A percentile compares a stretch with the other conserved stretches of the same genome.
Conservation (phyloP, 2,329 filamentous ascomycete genomes). For the Hypoxylon sp. region DNA sequence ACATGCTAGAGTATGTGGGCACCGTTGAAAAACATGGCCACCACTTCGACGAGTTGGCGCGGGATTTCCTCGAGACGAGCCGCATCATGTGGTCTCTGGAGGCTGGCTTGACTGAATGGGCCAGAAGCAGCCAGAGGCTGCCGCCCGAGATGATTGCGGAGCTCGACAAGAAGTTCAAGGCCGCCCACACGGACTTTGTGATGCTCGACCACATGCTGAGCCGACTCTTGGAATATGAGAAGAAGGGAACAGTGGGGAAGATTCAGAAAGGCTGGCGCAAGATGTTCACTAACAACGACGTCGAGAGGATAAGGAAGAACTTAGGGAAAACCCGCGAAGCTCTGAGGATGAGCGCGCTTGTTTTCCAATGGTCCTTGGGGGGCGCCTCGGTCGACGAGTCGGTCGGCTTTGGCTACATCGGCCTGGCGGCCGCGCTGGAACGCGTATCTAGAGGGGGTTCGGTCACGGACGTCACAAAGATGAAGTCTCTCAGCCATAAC, state of each 20-base stretch:
- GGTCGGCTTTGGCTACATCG: slow-evolving; percentile 72
- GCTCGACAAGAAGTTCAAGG: slow-evolving; percentile 69
- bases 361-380: slow-evolving; percentile 72
- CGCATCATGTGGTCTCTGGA: slow-evolving; percentile 74
- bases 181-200: slow-evolving; percentile 68
- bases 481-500: slow-evolving; percentile 42
- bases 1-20: slow-evolving; percentile 69
- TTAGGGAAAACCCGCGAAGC: slow-evolving; percentile 67
- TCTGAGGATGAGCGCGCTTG: slow-evolving; percentile 68
- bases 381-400: slow-evolving; percentile 65
- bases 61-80: slow-evolving; percentile 72
- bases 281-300: slow-evolving; percentile 68
- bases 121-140: slow-evolving; percentile 59
- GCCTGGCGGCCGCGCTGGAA: slow-evolving; percentile 70
- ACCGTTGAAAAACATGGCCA: slow-evolving; percentile 61
- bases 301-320: slow-evolving; percentile 65
- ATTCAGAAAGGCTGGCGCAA: slow-evolving; percentile 68
- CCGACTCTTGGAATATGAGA: slow-evolving; percentile 68
- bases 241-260: slow-evolving; percentile 66
- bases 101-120: slow-evolving; percentile 65
- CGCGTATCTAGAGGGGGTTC: slow-evolving; percentile 50
- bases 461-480: slow-evolving; percentile 39
- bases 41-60: slow-evolving; percentile 66
- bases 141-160: slow-evolving; percentile 69
- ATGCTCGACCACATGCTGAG: slow-evolving; percentile 69